Conservation (phyloP, 495 filamentous ascomycete genomes). For the Aspergillus bertholletiae region DNA sequence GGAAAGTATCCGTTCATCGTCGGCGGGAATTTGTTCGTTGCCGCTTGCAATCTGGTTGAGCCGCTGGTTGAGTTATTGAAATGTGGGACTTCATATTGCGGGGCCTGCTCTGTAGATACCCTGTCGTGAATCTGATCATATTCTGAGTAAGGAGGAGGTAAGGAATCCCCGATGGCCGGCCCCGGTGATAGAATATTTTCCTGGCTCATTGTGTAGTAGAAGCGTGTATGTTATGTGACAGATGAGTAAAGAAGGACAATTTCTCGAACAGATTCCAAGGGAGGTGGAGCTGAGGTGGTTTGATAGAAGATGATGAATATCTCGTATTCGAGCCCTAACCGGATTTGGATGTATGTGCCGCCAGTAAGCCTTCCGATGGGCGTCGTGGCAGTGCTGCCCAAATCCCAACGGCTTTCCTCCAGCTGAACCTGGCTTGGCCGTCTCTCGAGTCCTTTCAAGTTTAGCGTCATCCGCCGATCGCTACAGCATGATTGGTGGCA, state of each 20-base stretch:
- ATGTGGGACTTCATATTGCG: background rate
- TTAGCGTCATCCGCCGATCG: too few species aligned
- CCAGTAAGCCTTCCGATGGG: background rate
- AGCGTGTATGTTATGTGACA: too few species aligned
- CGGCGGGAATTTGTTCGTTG: slow-evolving; percentile 14
- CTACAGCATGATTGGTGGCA: too few species aligned
- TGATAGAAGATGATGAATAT: background rate
- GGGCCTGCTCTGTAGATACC: background rate
- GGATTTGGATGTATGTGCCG: background rate
- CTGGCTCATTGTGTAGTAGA: background rate
- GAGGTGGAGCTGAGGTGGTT: too few species aligned
- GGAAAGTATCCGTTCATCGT: slow-evolving; percentile 16
- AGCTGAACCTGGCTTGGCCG: too few species aligned
- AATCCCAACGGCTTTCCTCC: too few species aligned
- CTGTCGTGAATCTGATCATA: background rate
- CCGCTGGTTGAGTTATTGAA: background rate
- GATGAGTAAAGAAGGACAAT: too few species aligned
- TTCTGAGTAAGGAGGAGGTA: background rate
- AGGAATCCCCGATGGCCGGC: background rate
- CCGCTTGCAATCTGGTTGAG: background rate
- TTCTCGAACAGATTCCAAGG: too few species aligned
- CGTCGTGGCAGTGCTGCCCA: background rate
- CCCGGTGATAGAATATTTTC: background rate
- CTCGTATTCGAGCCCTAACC: background rate
- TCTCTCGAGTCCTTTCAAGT: too few species aligned